Conservation (phyloP, 1,284 basidiomycete species). For the Kwoniella shivajii region DNA sequence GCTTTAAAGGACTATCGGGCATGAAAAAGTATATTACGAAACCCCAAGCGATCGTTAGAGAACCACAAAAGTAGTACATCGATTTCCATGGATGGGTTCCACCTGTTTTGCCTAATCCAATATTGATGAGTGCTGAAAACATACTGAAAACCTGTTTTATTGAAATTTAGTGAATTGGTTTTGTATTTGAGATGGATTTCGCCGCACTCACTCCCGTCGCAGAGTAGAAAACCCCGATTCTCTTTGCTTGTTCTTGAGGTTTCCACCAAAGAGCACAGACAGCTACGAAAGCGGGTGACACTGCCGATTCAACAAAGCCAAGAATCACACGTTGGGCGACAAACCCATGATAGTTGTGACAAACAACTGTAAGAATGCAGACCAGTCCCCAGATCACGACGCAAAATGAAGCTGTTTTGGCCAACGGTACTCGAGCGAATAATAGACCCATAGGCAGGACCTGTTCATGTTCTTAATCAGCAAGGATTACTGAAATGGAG, state of each 20-base stretch:
- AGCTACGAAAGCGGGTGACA: slow-evolving; percentile 58
- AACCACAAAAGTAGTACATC: slow-evolving; percentile 59
- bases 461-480: not conserved
- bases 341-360: slow-evolving; percentile 52
- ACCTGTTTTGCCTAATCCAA: slow-evolving; percentile 54
- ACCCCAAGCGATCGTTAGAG: slow-evolving; percentile 56
- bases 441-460: slow-evolving; percentile 56
- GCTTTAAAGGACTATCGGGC: slow-evolving; percentile 54
- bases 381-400: slow-evolving; percentile 57
- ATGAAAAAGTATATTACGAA: slow-evolving; percentile 54
- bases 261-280: slow-evolving; percentile 59
- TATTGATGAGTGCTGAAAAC: slow-evolving; percentile 58
- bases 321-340: slow-evolving; percentile 58
- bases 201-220: slow-evolving; percentile 54
- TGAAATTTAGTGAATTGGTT: not conserved
- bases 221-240: slow-evolving; percentile 58
- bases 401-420: slow-evolving; percentile 42
- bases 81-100: slow-evolving; percentile 57
- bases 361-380: slow-evolving; percentile 57
- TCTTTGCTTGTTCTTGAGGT: slow-evolving; percentile 49
- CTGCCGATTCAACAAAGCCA: slow-evolving; percentile 55
- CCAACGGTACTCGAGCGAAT: slow-evolving; percentile 55
- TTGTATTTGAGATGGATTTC: not conserved
- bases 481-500: not conserved
- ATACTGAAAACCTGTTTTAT: slow-evolving; percentile 42